These are phyloP conservation scores for Guadua angustifolia DNA, from an alignment of 176 grass and related monocot genomes.

Conservation along the genomic window DNA sequence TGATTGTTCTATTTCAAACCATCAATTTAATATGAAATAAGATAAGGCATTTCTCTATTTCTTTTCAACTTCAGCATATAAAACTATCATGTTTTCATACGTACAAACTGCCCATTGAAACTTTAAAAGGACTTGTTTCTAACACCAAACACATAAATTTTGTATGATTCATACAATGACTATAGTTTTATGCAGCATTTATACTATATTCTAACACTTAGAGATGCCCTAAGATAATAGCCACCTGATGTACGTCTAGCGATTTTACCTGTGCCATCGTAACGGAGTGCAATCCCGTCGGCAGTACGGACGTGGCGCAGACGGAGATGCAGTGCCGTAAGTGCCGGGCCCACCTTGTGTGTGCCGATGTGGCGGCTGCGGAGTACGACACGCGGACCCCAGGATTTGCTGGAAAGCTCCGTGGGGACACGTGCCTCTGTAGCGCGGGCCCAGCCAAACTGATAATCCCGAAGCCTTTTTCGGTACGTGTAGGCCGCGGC, in stretches of 20 bases:
- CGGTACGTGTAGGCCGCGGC: background rate
- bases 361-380: background rate
- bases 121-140: too few species aligned
- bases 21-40: too few species aligned
- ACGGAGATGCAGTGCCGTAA: conserved; percentile 11
- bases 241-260: background rate
- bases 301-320: background rate
- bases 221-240: too few species aligned
- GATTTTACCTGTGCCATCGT: background rate
- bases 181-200: too few species aligned
- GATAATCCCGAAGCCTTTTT: background rate
- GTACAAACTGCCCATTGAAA: too few species aligned
- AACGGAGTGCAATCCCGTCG: conserved; percentile 15
- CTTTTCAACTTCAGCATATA: too few species aligned
- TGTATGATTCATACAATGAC: too few species aligned
- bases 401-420: conserved; percentile 25
- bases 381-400: conserved; percentile 23
- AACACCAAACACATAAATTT: too few species aligned
- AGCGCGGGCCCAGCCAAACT: background rate
- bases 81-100: too few species aligned
- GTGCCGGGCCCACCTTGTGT: background rate
- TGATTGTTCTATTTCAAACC: too few species aligned
- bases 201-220: too few species aligned
- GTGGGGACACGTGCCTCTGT: conserved; percentile 16
- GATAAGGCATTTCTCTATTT: too few species aligned